Percentiles rank a stretch among this genome's conserved stretches.
Conservation (phyloP, 768 basidiomycete species). For the Clitopilus passeckerianus region DNA sequence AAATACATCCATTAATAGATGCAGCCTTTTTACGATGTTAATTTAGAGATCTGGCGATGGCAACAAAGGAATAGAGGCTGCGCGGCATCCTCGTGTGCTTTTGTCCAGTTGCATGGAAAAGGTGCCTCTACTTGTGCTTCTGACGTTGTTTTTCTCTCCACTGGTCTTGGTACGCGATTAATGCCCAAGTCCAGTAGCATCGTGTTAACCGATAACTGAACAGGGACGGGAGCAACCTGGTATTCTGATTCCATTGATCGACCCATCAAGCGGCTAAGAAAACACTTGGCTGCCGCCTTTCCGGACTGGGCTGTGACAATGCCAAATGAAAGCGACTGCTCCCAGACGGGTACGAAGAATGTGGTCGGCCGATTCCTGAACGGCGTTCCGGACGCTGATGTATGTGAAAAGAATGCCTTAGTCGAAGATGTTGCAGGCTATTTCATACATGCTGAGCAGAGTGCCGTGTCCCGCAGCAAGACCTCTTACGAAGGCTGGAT, state of each 20-base stretch:
- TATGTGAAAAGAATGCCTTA: constrained; percentile 24
- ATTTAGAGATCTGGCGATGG: constrained; percentile 31
- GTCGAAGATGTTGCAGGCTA: constrained; percentile 23
- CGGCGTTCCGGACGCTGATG: constrained; percentile 19
- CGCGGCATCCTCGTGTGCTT: constrained; percentile 32
- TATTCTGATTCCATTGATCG: constrained; percentile 27
- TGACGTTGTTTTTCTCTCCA: constrained; percentile 40
- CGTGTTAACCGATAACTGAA: not conserved
- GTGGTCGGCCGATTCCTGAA: constrained; percentile 42
- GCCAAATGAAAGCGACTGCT: constrained; percentile 34
- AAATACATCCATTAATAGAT: constrained; percentile 17
- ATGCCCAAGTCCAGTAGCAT: not conserved
- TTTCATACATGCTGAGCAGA: constrained; percentile 42
- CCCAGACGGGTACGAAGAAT: constrained; percentile 38
- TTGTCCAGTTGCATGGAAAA: constrained; percentile 46
- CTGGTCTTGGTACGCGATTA: constrained; percentile 33
- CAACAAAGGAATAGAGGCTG: constrained; percentile 34
- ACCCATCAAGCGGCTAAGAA: constrained; percentile 31
- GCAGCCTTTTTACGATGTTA: constrained; percentile 41
- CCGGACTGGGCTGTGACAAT: constrained; percentile 31
- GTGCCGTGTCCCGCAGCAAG: constrained; percentile 13
- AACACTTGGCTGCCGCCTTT: constrained; percentile 22
- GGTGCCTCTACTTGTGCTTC: constrained; percentile 25
- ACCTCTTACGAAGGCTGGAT: constrained; percentile 28
- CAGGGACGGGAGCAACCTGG: constrained; percentile 24